Conservation (phyloP, 768 basidiomycete species). For the Kwoniella europaea region DNA sequence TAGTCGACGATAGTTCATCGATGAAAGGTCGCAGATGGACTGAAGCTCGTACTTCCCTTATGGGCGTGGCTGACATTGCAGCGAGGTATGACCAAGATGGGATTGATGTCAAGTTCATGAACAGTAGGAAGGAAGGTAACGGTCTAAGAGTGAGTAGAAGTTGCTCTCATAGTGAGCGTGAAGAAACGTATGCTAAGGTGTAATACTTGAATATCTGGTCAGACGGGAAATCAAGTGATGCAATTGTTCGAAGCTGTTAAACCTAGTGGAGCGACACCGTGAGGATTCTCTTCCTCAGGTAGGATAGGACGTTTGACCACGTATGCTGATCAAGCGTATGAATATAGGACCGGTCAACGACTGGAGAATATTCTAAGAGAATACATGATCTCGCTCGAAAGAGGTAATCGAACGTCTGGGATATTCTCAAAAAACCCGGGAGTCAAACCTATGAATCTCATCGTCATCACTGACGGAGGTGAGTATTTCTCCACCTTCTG, state of each 20-base stretch:
- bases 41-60: slow-evolving; percentile 37
- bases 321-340: background rate
- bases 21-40: slow-evolving; percentile 51
- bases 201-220: background rate
- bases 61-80: slow-evolving; percentile 46
- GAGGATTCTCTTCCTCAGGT: slow-evolving; percentile 10
- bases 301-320: background rate
- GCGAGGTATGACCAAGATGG: slow-evolving; percentile 37
- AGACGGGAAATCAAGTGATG: slow-evolving; percentile 34
- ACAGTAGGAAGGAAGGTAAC: slow-evolving; percentile 43
- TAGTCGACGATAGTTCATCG: slow-evolving; percentile 41
- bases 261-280: slow-evolving; percentile 50
- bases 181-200: no score
- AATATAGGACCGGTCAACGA: slow-evolving; percentile 31
- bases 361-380: slow-evolving; percentile 46
- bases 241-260: slow-evolving; percentile 48
- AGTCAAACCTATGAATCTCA: slow-evolving; percentile 52
- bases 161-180: no score
- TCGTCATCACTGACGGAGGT: slow-evolving; percentile 49
- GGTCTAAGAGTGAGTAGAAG: slow-evolving; percentile 39
- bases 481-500: slow-evolving; percentile 4
- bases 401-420: slow-evolving; percentile 1
- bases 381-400: slow-evolving; percentile 45
- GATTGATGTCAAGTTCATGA: slow-evolving; percentile 53
- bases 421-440: slow-evolving; percentile 14